Evolutionary conservation across 2,329 filamentous ascomycete species (phyloP).

Genomic region (Elsinoe fawcettii): DNA sequence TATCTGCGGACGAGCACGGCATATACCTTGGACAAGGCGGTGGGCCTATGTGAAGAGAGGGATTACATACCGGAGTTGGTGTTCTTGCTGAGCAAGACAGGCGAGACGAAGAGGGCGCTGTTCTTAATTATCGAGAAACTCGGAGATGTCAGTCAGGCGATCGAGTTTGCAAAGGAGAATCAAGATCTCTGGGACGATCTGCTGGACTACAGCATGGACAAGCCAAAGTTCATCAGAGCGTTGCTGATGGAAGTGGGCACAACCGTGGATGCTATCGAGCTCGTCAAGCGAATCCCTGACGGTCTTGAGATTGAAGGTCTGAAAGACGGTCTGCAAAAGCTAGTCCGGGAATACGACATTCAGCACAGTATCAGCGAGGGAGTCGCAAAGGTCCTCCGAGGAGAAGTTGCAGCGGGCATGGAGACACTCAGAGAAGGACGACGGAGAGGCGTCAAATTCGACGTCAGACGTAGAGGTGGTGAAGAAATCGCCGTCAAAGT

Average conservation of each 20-base stretch:
- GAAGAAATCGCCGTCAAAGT: conserved; percentile 30
- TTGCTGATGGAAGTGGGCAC: conserved; percentile 91
- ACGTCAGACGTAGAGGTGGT: conserved; percentile 49
- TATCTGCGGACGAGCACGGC: conserved; percentile 74
- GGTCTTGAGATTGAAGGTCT: conserved; percentile 88
- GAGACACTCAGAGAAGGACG: conserved; percentile 70
- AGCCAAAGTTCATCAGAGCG: conserved; percentile 86
- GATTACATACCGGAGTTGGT: conserved; percentile 90
- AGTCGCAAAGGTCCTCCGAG: conserved; percentile 75
- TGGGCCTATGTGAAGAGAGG: conserved; percentile 68
- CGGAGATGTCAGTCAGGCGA: conserved; percentile 83
- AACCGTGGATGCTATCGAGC: conserved; percentile 80
- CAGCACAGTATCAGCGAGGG: conserved; percentile 88
- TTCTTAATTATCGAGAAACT: conserved; percentile 92
- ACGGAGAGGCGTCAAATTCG: conserved; percentile 80
- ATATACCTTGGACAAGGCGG: conserved; percentile 77
- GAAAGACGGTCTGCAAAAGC: conserved; percentile 75
- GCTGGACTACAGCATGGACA: conserved; percentile 94
- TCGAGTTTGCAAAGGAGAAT: conserved; percentile 88
- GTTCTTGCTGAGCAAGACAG: conserved; percentile 89
- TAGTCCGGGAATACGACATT: conserved; percentile 93
- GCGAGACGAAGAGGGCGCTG: conserved; percentile 83
- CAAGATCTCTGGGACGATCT: conserved; percentile 92
- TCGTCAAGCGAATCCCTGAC: conserved; percentile 85
- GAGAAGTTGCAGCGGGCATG: conserved; percentile 82